These are phyloP conservation scores for Microbotryomycetes sp. DNA, from an alignment of 1,284 basidiomycete genomes.

Conservation along the genomic window DNA sequence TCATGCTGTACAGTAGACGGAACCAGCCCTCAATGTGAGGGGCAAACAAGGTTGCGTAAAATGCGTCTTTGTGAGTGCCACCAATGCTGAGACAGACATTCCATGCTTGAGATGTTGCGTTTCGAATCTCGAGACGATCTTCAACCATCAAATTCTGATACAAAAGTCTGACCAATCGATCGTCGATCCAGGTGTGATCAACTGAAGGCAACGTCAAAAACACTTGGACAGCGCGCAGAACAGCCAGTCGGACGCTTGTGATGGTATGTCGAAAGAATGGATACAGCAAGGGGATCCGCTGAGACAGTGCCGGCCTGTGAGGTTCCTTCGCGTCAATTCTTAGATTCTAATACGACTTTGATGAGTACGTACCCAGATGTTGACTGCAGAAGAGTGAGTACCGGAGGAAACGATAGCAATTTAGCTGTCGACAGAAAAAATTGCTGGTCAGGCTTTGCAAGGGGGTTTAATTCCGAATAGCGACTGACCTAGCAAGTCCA, in stretches of 20 bases:
- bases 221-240: slow-evolving; percentile 79
- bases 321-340: too few relatives aligned
- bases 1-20: slow-evolving; percentile 79
- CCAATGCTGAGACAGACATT: slow-evolving; percentile 39
- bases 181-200: slow-evolving; percentile 68
- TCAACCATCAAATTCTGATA: slow-evolving; percentile 95
- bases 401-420: slow-evolving; percentile 70
- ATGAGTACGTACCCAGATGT: slow-evolving; percentile 56
- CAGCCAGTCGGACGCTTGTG: slow-evolving; percentile 82
- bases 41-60: slow-evolving; percentile 5
- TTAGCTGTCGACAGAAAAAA: slow-evolving; percentile 53
- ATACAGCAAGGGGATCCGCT: slow-evolving; percentile 80
- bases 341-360: slow-evolving; percentile 2
- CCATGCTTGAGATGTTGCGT: slow-evolving; percentile 74
- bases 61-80: slow-evolving; percentile 1
- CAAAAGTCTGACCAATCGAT: slow-evolving; percentile 71
- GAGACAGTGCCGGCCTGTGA: slow-evolving; percentile 68
- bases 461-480: background rate
- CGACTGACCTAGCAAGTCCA: slow-evolving; percentile 79
- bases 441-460: background rate
- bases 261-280: slow-evolving; percentile 99
- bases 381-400: slow-evolving; percentile 67
- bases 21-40: slow-evolving; percentile 59
- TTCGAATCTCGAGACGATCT: slow-evolving; percentile 76
- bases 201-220: slow-evolving; percentile 76